Percentiles rank a stretch among this genome's conserved stretches.
Evolutionary conservation across 2,329 filamentous ascomycete species (phyloP).

Genomic region (Metarhizium brunneum): DNA sequence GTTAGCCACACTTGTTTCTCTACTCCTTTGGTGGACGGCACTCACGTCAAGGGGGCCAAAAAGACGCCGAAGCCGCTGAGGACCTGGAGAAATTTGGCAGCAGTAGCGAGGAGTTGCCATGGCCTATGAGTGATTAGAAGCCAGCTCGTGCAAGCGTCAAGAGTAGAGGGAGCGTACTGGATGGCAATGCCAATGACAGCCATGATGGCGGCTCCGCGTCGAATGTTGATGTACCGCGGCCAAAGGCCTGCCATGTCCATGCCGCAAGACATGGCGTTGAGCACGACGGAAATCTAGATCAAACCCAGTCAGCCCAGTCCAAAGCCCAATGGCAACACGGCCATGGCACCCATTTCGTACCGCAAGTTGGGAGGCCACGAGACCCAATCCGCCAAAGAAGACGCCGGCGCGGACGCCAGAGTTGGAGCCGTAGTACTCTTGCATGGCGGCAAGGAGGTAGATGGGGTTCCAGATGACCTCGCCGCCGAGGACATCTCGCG

Average conservation of each 20-base stretch:
- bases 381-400: constrained; percentile 16
- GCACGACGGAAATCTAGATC: constrained; percentile 18
- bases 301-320: no score
- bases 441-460: constrained; percentile 7
- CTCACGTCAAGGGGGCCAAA: constrained; percentile 13
- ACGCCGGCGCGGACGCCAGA: constrained; percentile 14
- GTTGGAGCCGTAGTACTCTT: constrained; percentile 17
- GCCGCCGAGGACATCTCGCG: no score
- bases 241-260: constrained; percentile 46
- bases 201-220: constrained; percentile 41
- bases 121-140: constrained; percentile 7
- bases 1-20: neutral
- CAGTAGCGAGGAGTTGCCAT: constrained; percentile 19
- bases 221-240: constrained; percentile 45
- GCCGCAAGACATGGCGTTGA: constrained; percentile 40
- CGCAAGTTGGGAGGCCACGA: constrained; percentile 17
- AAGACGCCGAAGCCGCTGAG: constrained; percentile 17
- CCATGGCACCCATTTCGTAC: constrained; percentile 3
- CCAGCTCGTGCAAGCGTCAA: neutral
- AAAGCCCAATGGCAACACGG: no score
- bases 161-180: constrained; percentile 4
- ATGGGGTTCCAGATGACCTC: no score
- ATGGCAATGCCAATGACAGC: constrained; percentile 29
- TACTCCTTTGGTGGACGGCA: constrained; percentile 7
- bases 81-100: constrained; percentile 16